Evolutionary conservation across 805 yeast species (phyloP), one percentile per base, ranked within the genome.

Genomic region (Sporopachydermia lactativora): DNA sequence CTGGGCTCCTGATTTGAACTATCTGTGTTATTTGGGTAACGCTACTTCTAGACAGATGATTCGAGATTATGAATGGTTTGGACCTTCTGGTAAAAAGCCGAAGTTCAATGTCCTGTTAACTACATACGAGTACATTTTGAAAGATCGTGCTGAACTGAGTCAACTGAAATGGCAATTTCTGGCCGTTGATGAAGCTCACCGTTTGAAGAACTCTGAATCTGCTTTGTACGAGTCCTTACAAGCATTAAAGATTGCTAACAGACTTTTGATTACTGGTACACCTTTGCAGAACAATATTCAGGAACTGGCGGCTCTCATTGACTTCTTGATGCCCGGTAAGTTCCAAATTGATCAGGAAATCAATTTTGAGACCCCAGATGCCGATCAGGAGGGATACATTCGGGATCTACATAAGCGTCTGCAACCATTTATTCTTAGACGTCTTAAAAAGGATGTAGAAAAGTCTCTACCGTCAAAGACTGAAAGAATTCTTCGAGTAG

Each of bases 141-240:
- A 92, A 53, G 99, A 92, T 58, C 68, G 86, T 36, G 49, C 65
- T 17, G 94, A 82, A 45, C 69, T 92, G 40, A 95, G 96, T 3
- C 56, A 73, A 18, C 73, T 92, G 44, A 81, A 73, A 57, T 92
- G 99, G 99, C 96, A 88, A 57, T 92, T 81, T 55, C 62, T 94
- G 49, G 98, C 98, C 2, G 97, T 92, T 17, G 99, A 92, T 60
- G 99, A 92, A 63, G 99, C 98, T 3, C 99, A 92, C 62, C 72
- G 98, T 54, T 68, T 92, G 55, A 92, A 92, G 52, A 92, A 92
- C 55, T 83, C 95, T 0, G 96, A 88, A 57, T 77, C 92, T 18
- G 88, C 97, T 0, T 64, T 92, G 35, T 92, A 92, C 57, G 97
- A 89, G 54, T 79, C 95, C 2, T 67, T 92, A 43, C 72, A 68